Conservation (phyloP, 2,329 filamentous ascomycete genomes). For the Madurella fahalii region DNA sequence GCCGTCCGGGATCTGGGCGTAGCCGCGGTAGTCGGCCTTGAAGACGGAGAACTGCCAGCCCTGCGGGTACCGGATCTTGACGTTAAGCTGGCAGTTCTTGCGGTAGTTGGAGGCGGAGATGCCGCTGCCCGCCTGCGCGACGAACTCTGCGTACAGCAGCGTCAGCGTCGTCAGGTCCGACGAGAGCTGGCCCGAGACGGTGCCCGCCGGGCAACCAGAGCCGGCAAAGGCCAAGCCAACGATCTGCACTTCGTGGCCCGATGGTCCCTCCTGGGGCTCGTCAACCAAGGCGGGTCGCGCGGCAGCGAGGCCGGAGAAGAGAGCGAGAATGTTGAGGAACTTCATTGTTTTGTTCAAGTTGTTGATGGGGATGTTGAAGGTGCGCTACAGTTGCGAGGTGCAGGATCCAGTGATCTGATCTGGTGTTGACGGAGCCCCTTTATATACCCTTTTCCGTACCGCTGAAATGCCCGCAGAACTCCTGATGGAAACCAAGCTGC, state of each 20-base stretch:
- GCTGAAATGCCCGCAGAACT: background rate
- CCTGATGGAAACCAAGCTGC: background rate
- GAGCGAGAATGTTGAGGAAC: slow-evolving; percentile 12
- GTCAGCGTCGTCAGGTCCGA: slow-evolving; percentile 37
- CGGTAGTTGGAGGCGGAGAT: slow-evolving; percentile 41
- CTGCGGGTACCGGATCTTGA: slow-evolving; percentile 47
- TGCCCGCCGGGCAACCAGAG: slow-evolving; percentile 28
- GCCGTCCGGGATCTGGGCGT: slow-evolving; percentile 42
- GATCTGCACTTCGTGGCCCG: slow-evolving; percentile 27
- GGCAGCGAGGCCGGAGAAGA: slow-evolving; percentile 15
- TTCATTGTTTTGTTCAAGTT: slow-evolving; percentile 14
- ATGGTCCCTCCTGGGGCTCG: slow-evolving; percentile 17
- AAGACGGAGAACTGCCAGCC: slow-evolving; percentile 52
- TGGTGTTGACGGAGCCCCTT: background rate
- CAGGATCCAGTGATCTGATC: background rate
- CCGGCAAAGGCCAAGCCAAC: slow-evolving; percentile 27
- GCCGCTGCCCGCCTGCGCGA: slow-evolving; percentile 45
- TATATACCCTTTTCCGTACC: background rate
- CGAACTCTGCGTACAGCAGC: slow-evolving; percentile 49
- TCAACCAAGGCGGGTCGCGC: slow-evolving; percentile 12
- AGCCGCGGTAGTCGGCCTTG: slow-evolving; percentile 50
- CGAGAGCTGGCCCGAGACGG: slow-evolving; percentile 26
- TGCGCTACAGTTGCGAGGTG: background rate
- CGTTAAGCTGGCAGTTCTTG: slow-evolving; percentile 52
- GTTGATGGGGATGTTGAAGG: background rate